Conservation (phyloP, 2,329 filamentous ascomycete species). For the Dactylellina leptospora region DNA sequence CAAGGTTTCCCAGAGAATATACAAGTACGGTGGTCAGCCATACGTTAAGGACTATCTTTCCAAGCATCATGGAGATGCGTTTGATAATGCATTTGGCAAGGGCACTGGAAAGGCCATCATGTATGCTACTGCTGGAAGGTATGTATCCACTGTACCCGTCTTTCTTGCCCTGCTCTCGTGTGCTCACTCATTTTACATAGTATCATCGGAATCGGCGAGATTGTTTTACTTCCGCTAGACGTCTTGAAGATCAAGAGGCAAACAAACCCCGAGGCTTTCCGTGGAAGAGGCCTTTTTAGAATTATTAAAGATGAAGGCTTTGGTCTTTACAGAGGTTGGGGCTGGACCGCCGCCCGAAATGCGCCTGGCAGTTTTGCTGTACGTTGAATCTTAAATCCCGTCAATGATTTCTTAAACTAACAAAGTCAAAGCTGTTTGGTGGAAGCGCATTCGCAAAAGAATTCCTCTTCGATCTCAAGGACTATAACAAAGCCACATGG, state of each 20-base stretch:
- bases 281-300: conserved; percentile 85
- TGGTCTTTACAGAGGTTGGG: conserved; percentile 92
- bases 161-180: background rate
- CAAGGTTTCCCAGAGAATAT: conserved; percentile 96
- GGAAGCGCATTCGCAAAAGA: conserved; percentile 97
- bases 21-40: conserved; percentile 98
- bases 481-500: conserved; percentile 97
- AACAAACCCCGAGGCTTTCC: conserved; percentile 98
- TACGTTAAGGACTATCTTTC: conserved; percentile 90
- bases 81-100: conserved; percentile 90
- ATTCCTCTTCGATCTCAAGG: conserved; percentile 85
- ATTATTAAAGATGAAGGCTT: conserved; percentile 95
- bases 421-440: conserved; percentile 79
- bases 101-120: conserved; percentile 98
- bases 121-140: conserved; percentile 95
- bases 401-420: background rate
- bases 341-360: conserved; percentile 96
- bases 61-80: conserved; percentile 79
- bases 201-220: conserved; percentile 96
- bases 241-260: conserved; percentile 99
- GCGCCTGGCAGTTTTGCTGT: conserved; percentile 96
- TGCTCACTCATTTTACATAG: conserved; percentile 62
- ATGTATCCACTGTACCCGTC: conserved; percentile 32
- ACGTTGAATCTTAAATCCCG: conserved; percentile 61
- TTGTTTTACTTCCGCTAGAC: conserved; percentile 91